Conservation (phyloP, 2,329 filamentous ascomycete genomes). For the Aspergillus viridinutans region DNA sequence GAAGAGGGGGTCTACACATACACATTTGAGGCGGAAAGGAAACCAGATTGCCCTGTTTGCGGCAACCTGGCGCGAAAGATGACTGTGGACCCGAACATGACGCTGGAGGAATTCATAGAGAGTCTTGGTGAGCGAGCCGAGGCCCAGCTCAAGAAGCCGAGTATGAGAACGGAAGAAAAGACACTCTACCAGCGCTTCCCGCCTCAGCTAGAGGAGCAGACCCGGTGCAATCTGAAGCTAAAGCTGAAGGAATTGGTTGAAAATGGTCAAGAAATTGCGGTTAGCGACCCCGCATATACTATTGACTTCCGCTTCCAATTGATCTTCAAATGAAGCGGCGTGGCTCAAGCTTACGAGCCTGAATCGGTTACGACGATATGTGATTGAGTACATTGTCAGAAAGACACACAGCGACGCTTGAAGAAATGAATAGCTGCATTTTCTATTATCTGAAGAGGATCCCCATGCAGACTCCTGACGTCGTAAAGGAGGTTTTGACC, state of each 20-base stretch:
- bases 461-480: slow-evolving; percentile 30
- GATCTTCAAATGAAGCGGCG: slow-evolving; percentile 38
- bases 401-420: slow-evolving; percentile 12
- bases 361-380: slow-evolving; percentile 11
- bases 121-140: slow-evolving; percentile 78
- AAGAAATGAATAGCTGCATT: slow-evolving; percentile 24
- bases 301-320: slow-evolving; percentile 64
- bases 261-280: slow-evolving; percentile 81
- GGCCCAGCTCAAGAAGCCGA: slow-evolving; percentile 90
- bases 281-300: slow-evolving; percentile 85
- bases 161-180: slow-evolving; percentile 72
- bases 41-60: slow-evolving; percentile 91
- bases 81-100: slow-evolving; percentile 64
- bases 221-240: slow-evolving; percentile 73
- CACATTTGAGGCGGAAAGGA: slow-evolving; percentile 92
- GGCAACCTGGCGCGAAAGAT: slow-evolving; percentile 76
- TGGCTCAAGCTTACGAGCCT: background rate
- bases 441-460: slow-evolving; percentile 23
- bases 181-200: slow-evolving; percentile 89
- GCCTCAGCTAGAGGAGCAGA: slow-evolving; percentile 75
- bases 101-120: slow-evolving; percentile 79
- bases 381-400: slow-evolving; percentile 5
- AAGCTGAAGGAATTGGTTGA: slow-evolving; percentile 72
- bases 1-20: slow-evolving; percentile 96
- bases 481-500: slow-evolving; percentile 28